Evolutionary conservation across 768 basidiomycete species (phyloP).

Genomic region (Megacollybia marginata): DNA sequence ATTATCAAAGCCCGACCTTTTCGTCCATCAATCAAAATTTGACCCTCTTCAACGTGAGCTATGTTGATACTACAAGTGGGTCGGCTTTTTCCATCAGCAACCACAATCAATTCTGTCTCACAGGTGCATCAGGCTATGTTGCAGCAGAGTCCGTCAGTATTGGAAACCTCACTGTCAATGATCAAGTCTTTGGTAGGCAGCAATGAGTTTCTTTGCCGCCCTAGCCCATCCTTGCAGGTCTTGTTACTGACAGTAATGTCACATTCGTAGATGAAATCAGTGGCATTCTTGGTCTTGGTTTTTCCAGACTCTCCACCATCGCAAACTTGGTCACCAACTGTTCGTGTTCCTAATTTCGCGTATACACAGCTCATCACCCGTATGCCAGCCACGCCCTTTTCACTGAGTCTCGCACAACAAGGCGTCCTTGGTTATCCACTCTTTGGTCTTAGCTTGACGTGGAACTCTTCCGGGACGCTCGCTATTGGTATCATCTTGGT

Average conservation of each 20-base stretch:
- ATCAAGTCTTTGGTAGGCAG: slow-evolving; percentile 62
- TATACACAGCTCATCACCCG: background rate
- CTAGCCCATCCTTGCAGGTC: slow-evolving; percentile 27
- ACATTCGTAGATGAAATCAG: slow-evolving; percentile 56
- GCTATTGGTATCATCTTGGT: slow-evolving; percentile 43
- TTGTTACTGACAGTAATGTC: slow-evolving; percentile 57
- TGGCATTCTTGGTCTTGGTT: slow-evolving; percentile 71
- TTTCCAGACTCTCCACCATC: slow-evolving; percentile 65
- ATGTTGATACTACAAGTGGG: slow-evolving; percentile 66
- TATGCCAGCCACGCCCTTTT: slow-evolving; percentile 58
- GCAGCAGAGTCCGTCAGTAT: slow-evolving; percentile 57
- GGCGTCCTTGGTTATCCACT: slow-evolving; percentile 68
- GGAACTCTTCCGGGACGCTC: slow-evolving; percentile 53
- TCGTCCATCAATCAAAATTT: slow-evolving; percentile 50
- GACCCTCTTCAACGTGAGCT: slow-evolving; percentile 52
- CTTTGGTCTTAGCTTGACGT: slow-evolving; percentile 63
- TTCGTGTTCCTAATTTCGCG: slow-evolving; percentile 18
- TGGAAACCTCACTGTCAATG: slow-evolving; percentile 49
- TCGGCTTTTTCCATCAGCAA: slow-evolving; percentile 2
- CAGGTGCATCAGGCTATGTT: slow-evolving; percentile 65
- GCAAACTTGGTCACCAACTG: slow-evolving; percentile 37
- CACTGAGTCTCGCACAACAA: slow-evolving; percentile 51
- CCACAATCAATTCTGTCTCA: too few species aligned
- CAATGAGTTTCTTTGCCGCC: background rate
- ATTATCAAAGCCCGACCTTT: slow-evolving; percentile 62